Conservation (phyloP, 1,139 yeast genomes). For the Diutina ranongensis region DNA sequence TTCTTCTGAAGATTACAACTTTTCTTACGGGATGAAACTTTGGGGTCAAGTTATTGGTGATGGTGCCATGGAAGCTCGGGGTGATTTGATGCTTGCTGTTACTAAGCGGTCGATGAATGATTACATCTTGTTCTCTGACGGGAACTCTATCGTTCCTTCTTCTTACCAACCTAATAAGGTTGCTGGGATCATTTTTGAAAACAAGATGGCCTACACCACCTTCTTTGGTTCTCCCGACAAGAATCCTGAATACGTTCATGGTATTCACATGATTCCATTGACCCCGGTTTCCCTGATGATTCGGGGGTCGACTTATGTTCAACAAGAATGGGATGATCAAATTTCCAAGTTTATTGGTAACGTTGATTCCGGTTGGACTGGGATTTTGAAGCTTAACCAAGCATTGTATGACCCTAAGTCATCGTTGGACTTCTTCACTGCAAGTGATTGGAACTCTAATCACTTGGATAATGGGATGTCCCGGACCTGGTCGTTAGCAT, state of each 20-base stretch:
- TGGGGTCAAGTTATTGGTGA: conserved; percentile 75
- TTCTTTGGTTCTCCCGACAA: conserved; percentile 50
- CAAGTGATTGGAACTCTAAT: conserved; percentile 30
- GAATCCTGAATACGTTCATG: conserved; percentile 72
- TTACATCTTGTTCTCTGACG: conserved; percentile 47
- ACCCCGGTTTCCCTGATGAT: conserved; percentile 77
- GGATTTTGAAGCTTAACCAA: conserved; percentile 65
- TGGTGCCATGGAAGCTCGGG: conserved; percentile 62
- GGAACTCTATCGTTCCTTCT: conserved; percentile 50
- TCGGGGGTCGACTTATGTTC: conserved; percentile 56
- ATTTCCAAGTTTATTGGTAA: conserved; percentile 37
- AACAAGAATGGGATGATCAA: conserved; percentile 67
- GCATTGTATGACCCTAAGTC: conserved; percentile 62
- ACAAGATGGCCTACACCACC: conserved; percentile 85
- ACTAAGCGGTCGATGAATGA: conserved; percentile 48
- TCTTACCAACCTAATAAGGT: conserved; percentile 52
- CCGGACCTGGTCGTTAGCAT: conserved; percentile 81
- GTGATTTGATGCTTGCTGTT: conserved; percentile 61
- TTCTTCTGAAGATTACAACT: conserved; percentile 71
- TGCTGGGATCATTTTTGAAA: conserved; percentile 72
- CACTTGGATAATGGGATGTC: conserved; percentile 85
- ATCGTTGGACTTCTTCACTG: conserved; percentile 60
- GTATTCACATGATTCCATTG: conserved; percentile 88
- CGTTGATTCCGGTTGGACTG: conserved; percentile 78
- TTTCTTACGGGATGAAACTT: conserved; percentile 69